Base-by-base conservation (phyloP, 2,329 filamentous ascomycete genomes). In the Pseudodiploospora longispora region DNA sequence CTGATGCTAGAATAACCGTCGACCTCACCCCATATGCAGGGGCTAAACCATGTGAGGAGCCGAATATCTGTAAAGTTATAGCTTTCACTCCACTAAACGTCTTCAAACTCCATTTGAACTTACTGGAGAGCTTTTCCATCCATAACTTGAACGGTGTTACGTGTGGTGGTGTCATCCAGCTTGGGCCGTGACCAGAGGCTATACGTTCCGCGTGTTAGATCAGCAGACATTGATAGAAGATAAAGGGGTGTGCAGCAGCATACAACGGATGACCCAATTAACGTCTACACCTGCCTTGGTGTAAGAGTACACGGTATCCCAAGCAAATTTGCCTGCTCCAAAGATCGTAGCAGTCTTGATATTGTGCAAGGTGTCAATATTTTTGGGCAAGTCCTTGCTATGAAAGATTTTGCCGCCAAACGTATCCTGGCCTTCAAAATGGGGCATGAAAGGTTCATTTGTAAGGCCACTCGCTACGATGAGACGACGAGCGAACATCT, bases 21-120 rank as follows among this genome's bases (percentile, higher is more conserved):
- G 2, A 71, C 74, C 2, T 71, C 67, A 4, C 80, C 82, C 81
- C 83, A 90, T 10, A 84, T 73, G 56, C 84, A 89, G 0, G 86
- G 85, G 41, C 77, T 82, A 61, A 90, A 80, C 80, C 82, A 88
- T 2, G 79, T 84, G 42, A 89, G 63, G 50, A 85, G 71, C 0
- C 85, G 78, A 0, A 77, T 83, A 31, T 72, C 68, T 69, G 42
- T 12, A 4, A 38, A 19, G 30, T 34, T 29, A 29, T 5, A 27
- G 1, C 30, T 27, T 6, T 10, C 10, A 34, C 19, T 19, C 30
- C 82, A 76, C 0, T 76, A 80, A 28, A 65, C 60, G 63, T 38
- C 30, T 8, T 1, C 10, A 19, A 19, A 19, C 19, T 19, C 19
- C 19, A 19, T 19, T 8, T 4, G 5, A 2, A 62, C 65, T 44